Evolutionary conservation across 192 early-diverging fungal species (phyloP), one percentile per base, ranked within the genome.

Genomic region (Haplosporangium gracile): DNA sequence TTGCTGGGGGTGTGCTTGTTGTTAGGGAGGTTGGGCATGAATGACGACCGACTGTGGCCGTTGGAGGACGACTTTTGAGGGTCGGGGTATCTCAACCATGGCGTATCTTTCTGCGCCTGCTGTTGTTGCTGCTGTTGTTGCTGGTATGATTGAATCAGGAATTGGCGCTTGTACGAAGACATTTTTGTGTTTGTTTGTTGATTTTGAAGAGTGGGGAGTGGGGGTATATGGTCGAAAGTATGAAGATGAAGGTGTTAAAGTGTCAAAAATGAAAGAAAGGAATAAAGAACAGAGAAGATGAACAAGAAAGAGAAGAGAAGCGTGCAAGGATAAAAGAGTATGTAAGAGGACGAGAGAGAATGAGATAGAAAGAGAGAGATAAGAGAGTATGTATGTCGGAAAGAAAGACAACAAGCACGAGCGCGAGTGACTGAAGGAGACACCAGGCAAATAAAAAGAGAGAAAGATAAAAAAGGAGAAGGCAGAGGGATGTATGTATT

Each of bases 41-140:
- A 43, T 11, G 34, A 74, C 32, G 80, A 43, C 45, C 78, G 83
- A 47, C 78, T 80, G 78, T 85, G 82, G 70, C 43, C 74, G 78
- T 73, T 80, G 75, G 73, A 29, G 77, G 69, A 38, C 39, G 78
- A 34, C 68, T 80, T 85, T 51, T 80, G 63, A 5, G 84, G 63
- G 53, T 65, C 78, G 5, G 79, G 84, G 63, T 85, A 85, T 80
- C 68, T 65, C 15, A 86, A 43, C 84, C 84, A 86, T 22, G 84
- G 79, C 76, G 68, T 70, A 8, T 86, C 79, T 6, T 76, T 53
- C 26, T 65, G 60, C 11, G n/a, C 26, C 29, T 65, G 60, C 60
- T 65, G 60, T 15, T 65, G 60, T 24, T 65, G 60, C 13, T 34
- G 29, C 13, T 65, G 60, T 11, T 65, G 60, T 32, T 65, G 60